Conservation (phyloP, 139 green algal genomes). For the Tetradesmus lagerheimii region DNA sequence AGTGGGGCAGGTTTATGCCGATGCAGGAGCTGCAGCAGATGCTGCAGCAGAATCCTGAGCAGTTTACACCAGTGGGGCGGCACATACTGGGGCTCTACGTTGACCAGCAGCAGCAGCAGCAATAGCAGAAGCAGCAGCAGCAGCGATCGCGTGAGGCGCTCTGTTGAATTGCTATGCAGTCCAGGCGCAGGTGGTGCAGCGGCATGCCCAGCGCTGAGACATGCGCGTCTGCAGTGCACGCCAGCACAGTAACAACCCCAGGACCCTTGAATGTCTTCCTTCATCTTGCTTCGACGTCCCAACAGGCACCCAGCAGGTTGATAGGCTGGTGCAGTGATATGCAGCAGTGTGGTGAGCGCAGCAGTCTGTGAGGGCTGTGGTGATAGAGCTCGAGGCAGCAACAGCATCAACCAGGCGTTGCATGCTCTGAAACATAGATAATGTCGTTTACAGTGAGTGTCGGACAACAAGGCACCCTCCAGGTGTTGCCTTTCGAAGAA, state of each 20-base stretch:
- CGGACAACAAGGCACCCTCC: too few species aligned
- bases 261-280: too few species aligned
- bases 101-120: constrained; percentile 12
- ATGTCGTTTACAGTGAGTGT: too few species aligned
- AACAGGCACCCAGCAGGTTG: too few species aligned
- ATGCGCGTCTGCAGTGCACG: too few species aligned
- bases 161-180: not conserved
- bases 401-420: not conserved
- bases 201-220: not conserved
- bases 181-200: too few species aligned
- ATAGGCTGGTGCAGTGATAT: not conserved
- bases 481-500: not conserved
- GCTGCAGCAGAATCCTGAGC: constrained; percentile 27
- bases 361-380: not conserved
- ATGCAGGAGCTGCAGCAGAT: constrained; percentile 42
- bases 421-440: too few species aligned
- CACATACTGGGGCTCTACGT: constrained; percentile 50
- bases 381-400: not conserved
- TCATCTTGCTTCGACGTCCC: too few species aligned
- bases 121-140: not conserved
- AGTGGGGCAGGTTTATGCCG: constrained; percentile 54
- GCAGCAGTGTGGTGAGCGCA: not conserved
- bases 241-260: too few species aligned
- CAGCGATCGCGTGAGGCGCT: not conserved
- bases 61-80: constrained; percentile 53